Base-by-base conservation (phyloP, 192 early-diverging fungal species). In the Entomortierella lignicola region DNA sequence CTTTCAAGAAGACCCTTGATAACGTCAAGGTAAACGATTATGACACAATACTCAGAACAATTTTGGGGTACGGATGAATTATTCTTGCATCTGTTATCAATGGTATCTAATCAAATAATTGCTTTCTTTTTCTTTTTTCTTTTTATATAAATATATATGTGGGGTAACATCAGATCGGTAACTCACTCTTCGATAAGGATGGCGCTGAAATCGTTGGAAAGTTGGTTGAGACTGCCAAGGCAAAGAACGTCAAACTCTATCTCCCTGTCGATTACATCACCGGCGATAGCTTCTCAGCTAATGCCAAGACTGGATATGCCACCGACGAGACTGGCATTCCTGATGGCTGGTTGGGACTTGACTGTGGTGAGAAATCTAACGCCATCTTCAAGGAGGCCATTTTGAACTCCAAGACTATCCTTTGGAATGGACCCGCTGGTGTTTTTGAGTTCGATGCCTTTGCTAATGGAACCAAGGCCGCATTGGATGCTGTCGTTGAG, bases 401-500 rank as follows among this genome's bases (percentile, higher is more conserved):
- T 50, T 60, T 83, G 63, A 64, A 75, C 18, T 85, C 95, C 73
- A 97, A 97, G 89, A 99, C 96, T 43, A 95, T 99, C 54, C 89
- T 99, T 63, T 99, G 97, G 97, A 99, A 99, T 85, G 97, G 97
- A 37, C 97, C 96, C 51, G 90, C 94, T 73, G 97, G 97, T 73
- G 97, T 99, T 39, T 99, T 99, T 84, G 97, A 99, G 88, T 97
- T 94, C 81, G 94, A 89, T n/a, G 94, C 91, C 77, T 99, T 99
- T 79, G 91, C 92, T 21, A 71, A 66, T 3, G 96, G 97, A 55
- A 97, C 97, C 64, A 93, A 91, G 83, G 63, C 84, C 29, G 87
- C 91, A 32, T 85, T 99, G 80, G 92, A 97, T 63, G 96, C 96
- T 30, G 92, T 95, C 41, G 90, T 93, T 55, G 84, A 87, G 57